Evolutionary conservation across 495 filamentous ascomycete species (phyloP), one percentile per base, ranked within the genome.

Genomic region (Hypoxylon intermedium): DNA sequence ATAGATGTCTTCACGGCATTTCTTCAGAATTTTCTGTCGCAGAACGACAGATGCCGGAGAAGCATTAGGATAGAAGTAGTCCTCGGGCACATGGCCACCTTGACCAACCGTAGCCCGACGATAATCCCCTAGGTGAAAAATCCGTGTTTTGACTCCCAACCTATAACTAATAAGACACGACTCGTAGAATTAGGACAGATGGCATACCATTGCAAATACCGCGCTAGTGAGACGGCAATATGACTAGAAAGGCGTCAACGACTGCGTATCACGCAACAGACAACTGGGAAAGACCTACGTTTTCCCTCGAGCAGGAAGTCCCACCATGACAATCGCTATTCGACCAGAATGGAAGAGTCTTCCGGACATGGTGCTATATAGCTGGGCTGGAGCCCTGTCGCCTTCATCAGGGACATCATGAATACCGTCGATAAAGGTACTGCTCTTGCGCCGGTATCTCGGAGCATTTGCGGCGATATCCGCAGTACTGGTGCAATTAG

Each of bases 71-170:
- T 89, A 94, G 77, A 99, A 99, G 74, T 99, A 99, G 74, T 99
- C 95, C 63, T 96, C 89, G 1, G 95, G 95, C 42, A 98, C 90
- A 68, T 96, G 87, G 43, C 89, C 87, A 15, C 89, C 90, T 67
- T 85, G 83, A 18, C 92, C 92, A 54, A 98, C 86, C 11, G 91
- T 93, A 16, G 91, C 91, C 64, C 95, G 86, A 58, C 95, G 87
- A 71, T 99, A 99, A 73, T 99, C 95, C 36, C 95, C 94, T 12
- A 99, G 79, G 70, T 99, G 95, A 73, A 98, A 99, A 52, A 97
- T 92, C 55, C 91, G 87, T 20, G 94, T 98, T 78, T 99, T 99
- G 45, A 99, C 95, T 44, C 94, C 94, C 36, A 98, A 85, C 94
- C 89, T 92, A 69, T 6, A 49, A 42, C 6, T 33, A 5, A 34